Base-by-base conservation (phyloP, 2,329 filamentous ascomycete genomes). In the Rutstroemia sp. region DNA sequence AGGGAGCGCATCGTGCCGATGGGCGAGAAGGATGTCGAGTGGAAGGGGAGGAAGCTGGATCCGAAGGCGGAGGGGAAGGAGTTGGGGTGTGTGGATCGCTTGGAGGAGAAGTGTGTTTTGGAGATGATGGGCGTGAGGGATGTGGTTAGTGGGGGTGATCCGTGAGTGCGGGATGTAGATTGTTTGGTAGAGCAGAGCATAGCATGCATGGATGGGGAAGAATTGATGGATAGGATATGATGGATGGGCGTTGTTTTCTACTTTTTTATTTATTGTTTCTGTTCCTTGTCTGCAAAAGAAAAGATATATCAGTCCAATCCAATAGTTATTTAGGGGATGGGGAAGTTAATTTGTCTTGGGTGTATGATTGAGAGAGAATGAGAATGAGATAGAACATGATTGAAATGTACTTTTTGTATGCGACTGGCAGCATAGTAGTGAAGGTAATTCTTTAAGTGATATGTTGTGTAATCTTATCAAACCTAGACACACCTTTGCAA, bases 31-130 rank as follows among this genome's bases (percentile, higher is more conserved):
- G 91, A 96, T 72, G 75, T 80, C 45, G 84, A 85, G 61, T 84
- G 80, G 73, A 68, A 70, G 12, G 76, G 71, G 58, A 69, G 75
- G 62, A 75, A 73, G 64, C 2, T 62, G 70, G 56, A 38, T 46
- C 16, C 54, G 51, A n/a, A 59, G 39, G 48, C 53, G 58, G n/a
- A 41, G 63, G 59, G 25, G 8, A 10, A 17, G 7, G 56, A 19
- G 3, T 39, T 51, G 48, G 54, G 39, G 16, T 46, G 48, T 19
- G 21, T 48, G 30, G 92, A 79, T 68, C 71, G 80, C 64, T 74
- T 96, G 52, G 89, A 95, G 71, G 83, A 87, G 67, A 89, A 86
- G 73, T 82, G 94, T 6, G 76, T 92, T 25, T 76, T 71, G 57
- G 84, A 92, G 69, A 73, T 94, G 65, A 79, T 58, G 37, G 65